These are phyloP conservation scores for Massariosphaeria phaeospora DNA, from an alignment of 495 filamentous ascomycete genomes.

Conservation along the genomic window DNA sequence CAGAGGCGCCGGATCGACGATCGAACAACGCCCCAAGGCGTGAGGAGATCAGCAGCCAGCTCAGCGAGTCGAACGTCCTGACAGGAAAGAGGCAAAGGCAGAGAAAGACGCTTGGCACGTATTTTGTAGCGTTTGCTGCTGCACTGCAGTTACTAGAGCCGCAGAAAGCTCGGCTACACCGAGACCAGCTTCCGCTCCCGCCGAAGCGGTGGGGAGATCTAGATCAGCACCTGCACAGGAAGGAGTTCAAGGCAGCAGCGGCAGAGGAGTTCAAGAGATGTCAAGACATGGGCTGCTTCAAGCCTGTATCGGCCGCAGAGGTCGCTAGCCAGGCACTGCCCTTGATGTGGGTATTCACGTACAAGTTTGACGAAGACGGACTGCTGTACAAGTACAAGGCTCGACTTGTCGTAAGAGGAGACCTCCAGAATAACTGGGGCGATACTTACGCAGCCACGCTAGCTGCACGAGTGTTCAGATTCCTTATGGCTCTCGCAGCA, in stretches of 20 bases:
- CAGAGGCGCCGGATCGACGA: background rate
- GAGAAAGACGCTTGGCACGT: background rate
- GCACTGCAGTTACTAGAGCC: background rate
- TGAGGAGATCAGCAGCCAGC: background rate
- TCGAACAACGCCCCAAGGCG: background rate
- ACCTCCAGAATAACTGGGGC: slow-evolving; percentile 5
- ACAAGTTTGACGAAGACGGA: slow-evolving; percentile 25
- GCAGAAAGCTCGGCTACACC: background rate
- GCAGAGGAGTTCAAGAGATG: background rate
- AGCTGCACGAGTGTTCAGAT: slow-evolving; percentile 3
- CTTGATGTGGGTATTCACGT: slow-evolving; percentile 25
- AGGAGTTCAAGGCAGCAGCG: slow-evolving; percentile 1
- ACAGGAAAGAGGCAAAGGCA: background rate
- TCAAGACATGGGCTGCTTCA: slow-evolving; percentile 4
- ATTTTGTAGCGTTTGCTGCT: background rate
- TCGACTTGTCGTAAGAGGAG: slow-evolving; percentile 10
- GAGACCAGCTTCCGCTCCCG: background rate
- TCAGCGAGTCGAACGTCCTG: background rate
- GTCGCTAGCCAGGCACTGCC: slow-evolving; percentile 12
- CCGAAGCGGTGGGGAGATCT: background rate
- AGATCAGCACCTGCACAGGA: background rate
- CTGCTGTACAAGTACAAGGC: slow-evolving; percentile 18
- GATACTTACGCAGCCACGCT: slow-evolving; percentile 20
- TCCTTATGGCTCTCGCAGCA: slow-evolving; percentile 8
- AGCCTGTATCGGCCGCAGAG: background rate